These are phyloP conservation scores for Arthroderma sp. DNA, from an alignment of 2,329 filamentous ascomycete genomes.

Conservation along the genomic window DNA sequence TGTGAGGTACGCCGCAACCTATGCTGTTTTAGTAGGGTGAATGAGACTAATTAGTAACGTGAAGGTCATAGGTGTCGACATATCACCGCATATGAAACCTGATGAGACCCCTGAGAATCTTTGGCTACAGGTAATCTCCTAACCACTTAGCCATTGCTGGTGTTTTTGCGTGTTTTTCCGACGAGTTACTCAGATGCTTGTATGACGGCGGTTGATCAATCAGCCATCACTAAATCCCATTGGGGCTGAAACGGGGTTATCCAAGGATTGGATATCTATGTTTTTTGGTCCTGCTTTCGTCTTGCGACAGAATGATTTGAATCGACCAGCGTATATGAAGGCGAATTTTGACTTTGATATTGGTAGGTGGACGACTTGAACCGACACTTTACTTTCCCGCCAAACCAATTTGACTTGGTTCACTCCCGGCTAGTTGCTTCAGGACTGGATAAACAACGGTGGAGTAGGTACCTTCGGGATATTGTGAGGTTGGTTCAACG, in stretches of 20 bases:
- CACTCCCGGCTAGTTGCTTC: slow-evolving; percentile 51
- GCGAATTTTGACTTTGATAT: background rate
- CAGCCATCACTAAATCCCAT: too few relatives aligned
- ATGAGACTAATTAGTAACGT: background rate
- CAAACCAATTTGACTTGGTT: slow-evolving; percentile 66
- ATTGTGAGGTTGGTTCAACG: slow-evolving; percentile 39
- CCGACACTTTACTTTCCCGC: slow-evolving; percentile 52
- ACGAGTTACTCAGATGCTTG: too few relatives aligned
- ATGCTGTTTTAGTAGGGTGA: background rate
- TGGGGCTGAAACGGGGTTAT: too few relatives aligned
- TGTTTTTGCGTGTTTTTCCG: too few relatives aligned
- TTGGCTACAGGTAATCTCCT: slow-evolving; percentile 45
- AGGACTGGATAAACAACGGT: slow-evolving; percentile 59
- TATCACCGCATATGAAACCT: slow-evolving; percentile 56
- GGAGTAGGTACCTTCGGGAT: slow-evolving; percentile 63
- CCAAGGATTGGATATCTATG: too few relatives aligned
- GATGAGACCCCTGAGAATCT: slow-evolving; percentile 53
- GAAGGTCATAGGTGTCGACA: slow-evolving; percentile 59
- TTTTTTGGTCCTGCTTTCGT: too few relatives aligned
- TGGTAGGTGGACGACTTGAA: slow-evolving; percentile 56
- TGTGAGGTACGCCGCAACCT: slow-evolving; percentile 43
- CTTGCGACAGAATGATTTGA: too few relatives aligned
- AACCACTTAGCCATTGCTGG: too few relatives aligned
- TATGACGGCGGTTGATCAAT: too few relatives aligned
- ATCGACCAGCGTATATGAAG: too few relatives aligned